Conservation (phyloP, 306 rosid genomes). For the Nissolia schottii region DNA sequence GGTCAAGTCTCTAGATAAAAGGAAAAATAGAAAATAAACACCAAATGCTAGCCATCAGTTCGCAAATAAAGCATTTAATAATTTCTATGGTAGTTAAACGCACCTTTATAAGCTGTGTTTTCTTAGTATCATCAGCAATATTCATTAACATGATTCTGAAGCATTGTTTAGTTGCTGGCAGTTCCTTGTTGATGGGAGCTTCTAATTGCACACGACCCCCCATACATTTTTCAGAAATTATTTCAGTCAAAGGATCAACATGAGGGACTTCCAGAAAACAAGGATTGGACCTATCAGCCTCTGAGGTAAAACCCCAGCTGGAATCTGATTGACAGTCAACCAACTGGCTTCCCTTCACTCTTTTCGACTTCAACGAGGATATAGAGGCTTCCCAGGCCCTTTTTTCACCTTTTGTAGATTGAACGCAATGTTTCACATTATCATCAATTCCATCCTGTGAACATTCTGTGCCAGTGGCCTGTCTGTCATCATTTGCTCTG, state of each 20-base stretch:
- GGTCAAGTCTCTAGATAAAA: not conserved
- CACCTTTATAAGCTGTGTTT: conserved; percentile 66
- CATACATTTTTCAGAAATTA: conserved; percentile 31
- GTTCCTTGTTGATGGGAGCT: conserved; percentile 35
- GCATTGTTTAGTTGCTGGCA: conserved; percentile 35
- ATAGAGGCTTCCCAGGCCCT: conserved; percentile 81
- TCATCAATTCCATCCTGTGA: conserved; percentile 32
- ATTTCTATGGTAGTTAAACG: conserved; percentile 7
- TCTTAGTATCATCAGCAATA: conserved; percentile 73
- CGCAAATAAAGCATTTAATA: conserved; percentile 1
- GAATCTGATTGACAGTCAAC: conserved; percentile 41
- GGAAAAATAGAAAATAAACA: not conserved
- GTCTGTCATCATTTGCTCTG: conserved; percentile 23
- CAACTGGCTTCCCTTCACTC: conserved; percentile 73
- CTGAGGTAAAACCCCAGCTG: conserved; percentile 35
- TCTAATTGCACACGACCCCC: conserved; percentile 24
- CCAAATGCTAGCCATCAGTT: not conserved
- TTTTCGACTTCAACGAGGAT: conserved; percentile 87
- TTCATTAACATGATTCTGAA: conserved; percentile 83
- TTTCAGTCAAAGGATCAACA: conserved; percentile 30
- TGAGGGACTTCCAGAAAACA: conserved; percentile 34
- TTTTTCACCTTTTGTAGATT: conserved; percentile 49
- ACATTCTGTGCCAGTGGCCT: conserved; percentile 19
- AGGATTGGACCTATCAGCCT: conserved; percentile 35
- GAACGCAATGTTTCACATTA: conserved; percentile 36